These are phyloP conservation scores for Keithomyces neogunnii DNA, from an alignment of 2,329 filamentous ascomycete species.

Conservation along the genomic window DNA sequence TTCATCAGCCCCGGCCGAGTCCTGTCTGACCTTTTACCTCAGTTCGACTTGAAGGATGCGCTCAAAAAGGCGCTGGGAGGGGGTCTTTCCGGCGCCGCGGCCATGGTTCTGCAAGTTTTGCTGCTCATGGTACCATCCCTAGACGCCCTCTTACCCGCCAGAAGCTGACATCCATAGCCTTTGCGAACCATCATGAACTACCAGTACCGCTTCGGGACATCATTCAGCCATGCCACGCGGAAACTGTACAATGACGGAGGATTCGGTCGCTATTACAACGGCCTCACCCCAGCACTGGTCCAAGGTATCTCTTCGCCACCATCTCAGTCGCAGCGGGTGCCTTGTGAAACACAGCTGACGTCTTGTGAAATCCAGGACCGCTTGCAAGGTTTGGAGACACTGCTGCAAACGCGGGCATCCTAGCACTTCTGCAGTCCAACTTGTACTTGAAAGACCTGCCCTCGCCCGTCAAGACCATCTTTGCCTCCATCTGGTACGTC, in stretches of 20 bases:
- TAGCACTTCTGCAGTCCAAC: constrained; percentile 37
- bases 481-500: constrained; percentile 34
- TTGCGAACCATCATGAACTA: constrained; percentile 43
- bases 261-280: constrained; percentile 35
- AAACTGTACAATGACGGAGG: constrained; percentile 35
- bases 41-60: constrained; percentile 37
- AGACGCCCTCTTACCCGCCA: accelerated
- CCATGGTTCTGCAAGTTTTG: constrained; percentile 39
- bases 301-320: constrained; percentile 24
- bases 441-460: constrained; percentile 34
- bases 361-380: constrained; percentile 23
- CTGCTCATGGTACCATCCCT: constrained; percentile 32
- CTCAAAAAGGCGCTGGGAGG: constrained; percentile 36
- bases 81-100: constrained; percentile 37
- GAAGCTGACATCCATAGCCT: constrained; percentile 21
- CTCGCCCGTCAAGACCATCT: constrained; percentile 34
- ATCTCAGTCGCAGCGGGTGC: too few relatives aligned
- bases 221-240: constrained; percentile 28
- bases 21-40: neutral
- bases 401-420: constrained; percentile 40
- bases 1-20: neutral
- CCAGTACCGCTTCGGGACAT: constrained; percentile 37
- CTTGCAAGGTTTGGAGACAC: constrained; percentile 39
- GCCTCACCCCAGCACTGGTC: constrained; percentile 33
- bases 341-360: too few relatives aligned